These are phyloP conservation scores for Cercophora newfieldiana DNA, from an alignment of 495 filamentous ascomycete genomes.

Conservation along the genomic window DNA sequence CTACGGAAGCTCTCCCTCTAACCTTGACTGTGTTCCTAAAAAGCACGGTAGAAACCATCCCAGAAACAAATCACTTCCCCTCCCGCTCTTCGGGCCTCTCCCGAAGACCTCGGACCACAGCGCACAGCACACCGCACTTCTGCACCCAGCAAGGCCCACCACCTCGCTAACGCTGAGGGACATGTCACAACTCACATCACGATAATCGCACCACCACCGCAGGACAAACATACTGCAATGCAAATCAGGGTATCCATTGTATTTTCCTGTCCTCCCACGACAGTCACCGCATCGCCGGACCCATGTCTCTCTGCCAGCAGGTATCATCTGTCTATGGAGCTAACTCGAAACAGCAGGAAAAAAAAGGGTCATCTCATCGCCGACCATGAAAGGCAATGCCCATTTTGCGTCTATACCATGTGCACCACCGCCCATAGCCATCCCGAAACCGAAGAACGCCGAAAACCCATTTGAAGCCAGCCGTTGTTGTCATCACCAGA, in stretches of 20 bases:
- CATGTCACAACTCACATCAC: background rate
- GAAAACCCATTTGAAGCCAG: background rate
- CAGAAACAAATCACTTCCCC: too few species aligned
- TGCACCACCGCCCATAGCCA: background rate
- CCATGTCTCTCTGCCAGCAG: background rate
- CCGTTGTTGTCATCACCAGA: background rate
- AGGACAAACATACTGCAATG: background rate
- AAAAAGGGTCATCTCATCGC: background rate
- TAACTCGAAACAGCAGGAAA: background rate
- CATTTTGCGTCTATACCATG: slow-evolving; percentile 4
- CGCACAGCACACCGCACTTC: background rate
- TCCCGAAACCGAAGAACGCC: background rate
- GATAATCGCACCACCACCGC: background rate
- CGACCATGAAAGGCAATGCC: background rate
- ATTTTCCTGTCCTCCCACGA: background rate
- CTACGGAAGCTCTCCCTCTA: too few species aligned
- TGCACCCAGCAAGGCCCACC: background rate
- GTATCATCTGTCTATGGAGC: background rate
- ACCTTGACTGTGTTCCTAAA: too few species aligned
- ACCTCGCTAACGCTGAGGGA: background rate
- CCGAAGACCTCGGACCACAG: too few species aligned
- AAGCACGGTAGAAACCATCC: too few species aligned
- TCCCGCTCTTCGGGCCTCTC: too few species aligned
- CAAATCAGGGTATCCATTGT: slow-evolving; percentile 4
- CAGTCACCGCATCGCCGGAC: background rate